Percentiles rank a stretch among this genome's conserved stretches.
These are phyloP conservation scores for Chamaecrista fasciculata DNA, from an alignment of 306 rosid species.

Conservation along the genomic window DNA sequence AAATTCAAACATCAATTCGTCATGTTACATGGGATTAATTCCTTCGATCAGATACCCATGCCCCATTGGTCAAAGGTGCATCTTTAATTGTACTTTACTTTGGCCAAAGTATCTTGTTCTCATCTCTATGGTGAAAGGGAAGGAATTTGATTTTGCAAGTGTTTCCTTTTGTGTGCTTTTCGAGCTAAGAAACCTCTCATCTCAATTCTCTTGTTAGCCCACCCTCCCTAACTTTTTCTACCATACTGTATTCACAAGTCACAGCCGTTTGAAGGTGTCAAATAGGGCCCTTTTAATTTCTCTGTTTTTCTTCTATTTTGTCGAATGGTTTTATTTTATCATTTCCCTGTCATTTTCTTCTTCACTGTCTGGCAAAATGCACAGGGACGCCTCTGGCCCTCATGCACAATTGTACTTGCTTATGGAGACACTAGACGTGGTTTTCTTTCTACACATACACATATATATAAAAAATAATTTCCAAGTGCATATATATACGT, in stretches of 20 bases:
- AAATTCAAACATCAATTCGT: too few species aligned
- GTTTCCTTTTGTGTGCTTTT: conserved; percentile 43
- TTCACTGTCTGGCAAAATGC: conserved; percentile 41
- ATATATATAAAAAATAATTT: too few species aligned
- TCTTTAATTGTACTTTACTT: conserved; percentile 51
- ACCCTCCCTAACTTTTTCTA: not conserved
- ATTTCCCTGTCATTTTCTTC: conserved; percentile 45
- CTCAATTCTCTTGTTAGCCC: conserved; percentile 28
- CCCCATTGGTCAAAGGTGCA: conserved; percentile 62
- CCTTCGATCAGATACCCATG: too few species aligned
- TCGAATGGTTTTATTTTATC: conserved; percentile 15
- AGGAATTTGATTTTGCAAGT: conserved; percentile 35
- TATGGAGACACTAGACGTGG: not conserved
- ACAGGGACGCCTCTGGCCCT: conserved; percentile 32
- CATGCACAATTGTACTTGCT: conserved; percentile 31
- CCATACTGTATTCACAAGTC: conserved; percentile 8
- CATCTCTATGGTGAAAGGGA: conserved; percentile 13
- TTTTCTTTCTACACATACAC: too few species aligned
- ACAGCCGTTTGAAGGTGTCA: conserved; percentile 25
- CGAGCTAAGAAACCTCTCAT: conserved; percentile 41
- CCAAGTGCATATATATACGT: not conserved
- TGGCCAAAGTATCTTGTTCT: conserved; percentile 43
- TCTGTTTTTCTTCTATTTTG: not conserved
- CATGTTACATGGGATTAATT: too few species aligned
- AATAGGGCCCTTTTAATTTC: not conserved